phyloP scores from a whole-genome alignment of 1,284 basidiomycete genomes.

The Flammula alnicola region DNA sequence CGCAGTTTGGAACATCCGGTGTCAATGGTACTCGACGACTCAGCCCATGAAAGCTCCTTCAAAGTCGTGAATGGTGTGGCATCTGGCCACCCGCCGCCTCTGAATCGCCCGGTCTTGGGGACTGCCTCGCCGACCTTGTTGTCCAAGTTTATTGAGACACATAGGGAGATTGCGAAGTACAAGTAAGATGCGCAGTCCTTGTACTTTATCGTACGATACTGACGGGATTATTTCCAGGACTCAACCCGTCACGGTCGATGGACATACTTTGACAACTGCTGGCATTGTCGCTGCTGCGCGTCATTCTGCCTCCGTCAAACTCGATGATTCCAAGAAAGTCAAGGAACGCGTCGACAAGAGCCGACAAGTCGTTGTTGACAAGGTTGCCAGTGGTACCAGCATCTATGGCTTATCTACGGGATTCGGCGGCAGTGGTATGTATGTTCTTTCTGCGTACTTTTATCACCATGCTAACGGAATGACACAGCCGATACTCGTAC shows the following conservation, averaged over 20 bases:
- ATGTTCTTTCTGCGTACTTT: conserved; percentile 49
- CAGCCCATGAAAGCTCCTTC: conserved; percentile 17
- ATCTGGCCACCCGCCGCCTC: conserved; percentile 5
- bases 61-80: conserved; percentile 18
- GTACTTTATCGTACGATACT: background rate
- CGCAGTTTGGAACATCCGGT: conserved; percentile 15
- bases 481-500: conserved; percentile 64
- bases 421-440: conserved; percentile 75
- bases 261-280: conserved; percentile 70
- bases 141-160: conserved; percentile 38
- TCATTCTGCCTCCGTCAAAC: conserved; percentile 54
- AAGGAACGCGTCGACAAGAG: conserved; percentile 61
- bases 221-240: conserved; percentile 41
- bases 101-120: conserved; percentile 6
- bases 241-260: conserved; percentile 64
- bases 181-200: conserved; percentile 26
- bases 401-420: conserved; percentile 85
- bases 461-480: conserved; percentile 20
- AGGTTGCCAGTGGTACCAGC: conserved; percentile 69
- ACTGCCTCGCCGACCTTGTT: conserved; percentile 24
- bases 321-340: conserved; percentile 52
- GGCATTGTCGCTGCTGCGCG: conserved; percentile 76
- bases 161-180: conserved; percentile 38
- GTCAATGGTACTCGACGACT: conserved; percentile 29
- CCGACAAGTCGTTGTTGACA: conserved; percentile 65